Conservation (phyloP, 345 rosid species). For the Populus nigra region DNA sequence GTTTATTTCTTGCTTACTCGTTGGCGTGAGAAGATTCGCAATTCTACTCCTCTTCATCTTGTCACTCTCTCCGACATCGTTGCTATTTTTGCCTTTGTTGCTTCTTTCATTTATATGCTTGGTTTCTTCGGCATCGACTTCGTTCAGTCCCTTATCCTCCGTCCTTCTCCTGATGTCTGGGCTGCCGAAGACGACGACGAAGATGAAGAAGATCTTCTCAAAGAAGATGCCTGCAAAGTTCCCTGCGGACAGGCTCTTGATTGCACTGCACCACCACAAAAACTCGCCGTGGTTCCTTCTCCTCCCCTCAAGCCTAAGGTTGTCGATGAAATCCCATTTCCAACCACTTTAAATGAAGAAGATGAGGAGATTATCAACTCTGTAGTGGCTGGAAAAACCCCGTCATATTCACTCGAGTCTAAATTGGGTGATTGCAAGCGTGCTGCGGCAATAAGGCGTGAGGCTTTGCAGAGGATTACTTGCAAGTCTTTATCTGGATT, state of each 20-base stretch:
- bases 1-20: conserved; percentile 39
- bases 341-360: background rate
- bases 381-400: conserved; percentile 31
- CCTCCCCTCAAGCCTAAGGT: conserved; percentile 6
- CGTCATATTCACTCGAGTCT: conserved; percentile 45
- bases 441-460: conserved; percentile 39
- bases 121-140: conserved; percentile 42
- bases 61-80: conserved; percentile 28
- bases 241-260: conserved; percentile 31
- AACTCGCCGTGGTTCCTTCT: background rate
- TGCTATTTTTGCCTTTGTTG: conserved; percentile 27
- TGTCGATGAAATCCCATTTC: conserved; percentile 1
- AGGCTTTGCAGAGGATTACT: conserved; percentile 36
- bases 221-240: conserved; percentile 14
- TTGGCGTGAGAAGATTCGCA: conserved; percentile 47
- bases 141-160: conserved; percentile 36
- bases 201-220: background rate
- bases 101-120: conserved; percentile 33
- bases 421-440: conserved; percentile 40
- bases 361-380: conserved; percentile 40
- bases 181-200: conserved; percentile 16
- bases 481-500: conserved; percentile 34
- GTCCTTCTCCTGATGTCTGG: conserved; percentile 36
- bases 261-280: background rate
- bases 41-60: conserved; percentile 36